These are phyloP conservation scores for Elaeis guineensis DNA, from an alignment of 176 grass and related monocot species.

Conservation along the genomic window DNA sequence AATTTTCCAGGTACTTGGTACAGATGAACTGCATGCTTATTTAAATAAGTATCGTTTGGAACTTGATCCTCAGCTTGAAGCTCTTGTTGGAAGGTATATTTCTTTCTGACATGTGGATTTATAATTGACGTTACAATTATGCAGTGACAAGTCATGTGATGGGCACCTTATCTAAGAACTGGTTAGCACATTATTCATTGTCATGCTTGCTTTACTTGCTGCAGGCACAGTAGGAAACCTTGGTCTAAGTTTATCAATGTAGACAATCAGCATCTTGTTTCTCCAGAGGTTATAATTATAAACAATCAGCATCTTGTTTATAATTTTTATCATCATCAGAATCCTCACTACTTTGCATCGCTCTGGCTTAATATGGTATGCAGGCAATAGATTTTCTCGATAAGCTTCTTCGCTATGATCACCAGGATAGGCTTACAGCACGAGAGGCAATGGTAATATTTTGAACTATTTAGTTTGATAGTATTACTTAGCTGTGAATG, in stretches of 20 bases:
- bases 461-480: background rate
- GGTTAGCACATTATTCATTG: background rate
- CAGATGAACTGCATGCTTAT: slow-evolving; percentile 67
- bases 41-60: slow-evolving; percentile 60
- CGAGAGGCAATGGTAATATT: slow-evolving; percentile 64
- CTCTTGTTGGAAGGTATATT: slow-evolving; percentile 66
- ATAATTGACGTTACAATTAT: background rate
- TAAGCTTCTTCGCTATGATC: slow-evolving; percentile 76
- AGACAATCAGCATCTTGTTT: slow-evolving; percentile 70
- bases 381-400: slow-evolving; percentile 87
- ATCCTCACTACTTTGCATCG: background rate
- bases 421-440: slow-evolving; percentile 69
- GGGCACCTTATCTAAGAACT: too few species aligned
- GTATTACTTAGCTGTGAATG: too few species aligned
- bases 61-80: slow-evolving; percentile 74
- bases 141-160: too few species aligned
- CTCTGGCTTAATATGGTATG: slow-evolving; percentile 9
- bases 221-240: slow-evolving; percentile 56
- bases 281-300: slow-evolving; percentile 42
- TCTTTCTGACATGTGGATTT: background rate
- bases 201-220: background rate
- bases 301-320: background rate
- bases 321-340: background rate
- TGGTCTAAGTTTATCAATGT: slow-evolving; percentile 67
- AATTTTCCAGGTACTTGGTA: slow-evolving; percentile 55